These are phyloP conservation scores for Lachancea sp. DNA, from an alignment of 805 yeast species.

Conservation along the genomic window DNA sequence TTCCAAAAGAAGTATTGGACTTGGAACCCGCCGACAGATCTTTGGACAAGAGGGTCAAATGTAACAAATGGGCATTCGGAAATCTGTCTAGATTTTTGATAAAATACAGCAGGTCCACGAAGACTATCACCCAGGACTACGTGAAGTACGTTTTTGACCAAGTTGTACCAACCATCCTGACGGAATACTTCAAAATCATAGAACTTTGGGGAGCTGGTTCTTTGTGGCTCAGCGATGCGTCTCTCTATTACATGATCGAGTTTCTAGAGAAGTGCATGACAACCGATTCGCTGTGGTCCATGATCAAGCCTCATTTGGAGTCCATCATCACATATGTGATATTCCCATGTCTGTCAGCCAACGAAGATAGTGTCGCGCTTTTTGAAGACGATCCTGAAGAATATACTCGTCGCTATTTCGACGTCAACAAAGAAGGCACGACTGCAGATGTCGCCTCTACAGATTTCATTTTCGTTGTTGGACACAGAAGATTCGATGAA, in stretches of 20 bases:
- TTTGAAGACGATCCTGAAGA: constrained; percentile 81
- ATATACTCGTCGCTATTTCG: constrained; percentile 68
- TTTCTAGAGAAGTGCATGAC: constrained; percentile 59
- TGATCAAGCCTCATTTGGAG: constrained; percentile 58
- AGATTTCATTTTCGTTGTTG: constrained; percentile 62
- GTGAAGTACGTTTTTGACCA: constrained; percentile 46
- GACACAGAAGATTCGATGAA: constrained; percentile 47
- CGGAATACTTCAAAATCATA: constrained; percentile 48
- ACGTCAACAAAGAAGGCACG: constrained; percentile 51
- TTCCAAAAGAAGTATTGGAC: constrained; percentile 47
- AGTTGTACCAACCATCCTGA: constrained; percentile 65
- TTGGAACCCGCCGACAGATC: constrained; percentile 44
- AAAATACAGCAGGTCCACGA: constrained; percentile 48
- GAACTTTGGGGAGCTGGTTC: constrained; percentile 35
- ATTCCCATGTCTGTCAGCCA: constrained; percentile 69
- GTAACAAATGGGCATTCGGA: constrained; percentile 85
- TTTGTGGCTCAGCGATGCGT: constrained; percentile 59
- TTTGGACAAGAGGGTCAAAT: constrained; percentile 51
- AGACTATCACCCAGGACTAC: constrained; percentile 43
- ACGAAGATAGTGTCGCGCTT: constrained; percentile 55
- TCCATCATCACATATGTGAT: constrained; percentile 62
- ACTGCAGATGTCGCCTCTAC: constrained; percentile 80
- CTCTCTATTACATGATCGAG: constrained; percentile 58
- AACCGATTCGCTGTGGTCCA: constrained; percentile 51
- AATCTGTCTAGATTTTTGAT: constrained; percentile 65